Percentiles rank a stretch among this genome's conserved stretches.
These are phyloP conservation scores for Trichophyton benhamiae DNA, from an alignment of 2,329 filamentous ascomycete genomes.

Conservation along the genomic window DNA sequence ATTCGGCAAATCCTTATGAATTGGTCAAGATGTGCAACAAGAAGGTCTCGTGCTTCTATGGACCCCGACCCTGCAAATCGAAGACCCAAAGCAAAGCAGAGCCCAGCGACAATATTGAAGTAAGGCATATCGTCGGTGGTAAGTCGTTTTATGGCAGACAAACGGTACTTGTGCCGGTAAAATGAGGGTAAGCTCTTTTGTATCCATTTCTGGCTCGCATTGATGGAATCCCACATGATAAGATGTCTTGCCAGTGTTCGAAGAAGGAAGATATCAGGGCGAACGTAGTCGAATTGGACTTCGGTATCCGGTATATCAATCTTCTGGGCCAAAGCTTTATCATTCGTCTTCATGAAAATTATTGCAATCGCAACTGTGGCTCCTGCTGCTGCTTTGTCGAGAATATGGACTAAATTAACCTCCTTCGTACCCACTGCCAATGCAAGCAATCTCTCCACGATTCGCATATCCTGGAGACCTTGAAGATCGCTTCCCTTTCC, in stretches of 20 bases:
- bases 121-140: slow-evolving; percentile 78
- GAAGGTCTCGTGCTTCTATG: slow-evolving; percentile 59
- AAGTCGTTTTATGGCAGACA: slow-evolving; percentile 50
- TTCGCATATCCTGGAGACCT: slow-evolving; percentile 83
- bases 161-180: slow-evolving; percentile 51
- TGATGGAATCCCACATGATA: slow-evolving; percentile 82
- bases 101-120: slow-evolving; percentile 79
- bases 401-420: slow-evolving; percentile 79
- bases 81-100: slow-evolving; percentile 64
- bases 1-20: slow-evolving; percentile 67
- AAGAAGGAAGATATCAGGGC: slow-evolving; percentile 82
- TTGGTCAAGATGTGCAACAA: slow-evolving; percentile 74
- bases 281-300: slow-evolving; percentile 87
- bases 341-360: slow-evolving; percentile 95
- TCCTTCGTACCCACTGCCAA: slow-evolving; percentile 82
- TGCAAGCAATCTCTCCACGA: slow-evolving; percentile 75
- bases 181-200: slow-evolving; percentile 56
- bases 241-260: slow-evolving; percentile 80
- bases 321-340: slow-evolving; percentile 74
- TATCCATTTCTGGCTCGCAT: slow-evolving; percentile 63
- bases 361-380: slow-evolving; percentile 80
- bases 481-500: slow-evolving; percentile 79
- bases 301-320: slow-evolving; percentile 84
- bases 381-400: slow-evolving; percentile 87
- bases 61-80: slow-evolving; percentile 64